Conservation (phyloP, 108 stramenopile species). For the Schizochytrium sp. region DNA sequence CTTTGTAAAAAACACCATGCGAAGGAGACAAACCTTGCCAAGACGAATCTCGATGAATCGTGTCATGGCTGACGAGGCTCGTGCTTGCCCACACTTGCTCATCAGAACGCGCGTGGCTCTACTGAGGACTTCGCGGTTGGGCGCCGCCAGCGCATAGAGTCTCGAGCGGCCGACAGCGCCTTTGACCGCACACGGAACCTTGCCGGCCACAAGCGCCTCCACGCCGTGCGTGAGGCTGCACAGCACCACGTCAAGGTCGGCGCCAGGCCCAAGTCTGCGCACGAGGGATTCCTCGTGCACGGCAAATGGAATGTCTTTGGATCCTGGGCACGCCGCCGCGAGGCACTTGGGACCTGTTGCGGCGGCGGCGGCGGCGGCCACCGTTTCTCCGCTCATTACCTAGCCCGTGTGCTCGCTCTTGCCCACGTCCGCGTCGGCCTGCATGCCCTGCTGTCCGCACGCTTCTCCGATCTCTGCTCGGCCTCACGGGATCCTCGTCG, state of each 20-base stretch:
- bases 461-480: too few relatives aligned
- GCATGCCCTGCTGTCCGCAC: too few relatives aligned
- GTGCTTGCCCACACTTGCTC: neutral
- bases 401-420: too few relatives aligned
- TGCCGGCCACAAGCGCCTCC: neutral
- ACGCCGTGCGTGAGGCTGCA: neutral
- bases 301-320: neutral
- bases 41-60: neutral
- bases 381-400: too few relatives aligned
- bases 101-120: neutral
- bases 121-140: neutral
- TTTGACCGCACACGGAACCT: neutral
- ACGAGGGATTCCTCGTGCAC: neutral
- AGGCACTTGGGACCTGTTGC: neutral
- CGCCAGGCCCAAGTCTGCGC: neutral
- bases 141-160: neutral
- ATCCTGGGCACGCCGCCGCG: neutral
- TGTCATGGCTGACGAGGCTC: neutral
- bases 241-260: neutral
- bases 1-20: neutral
- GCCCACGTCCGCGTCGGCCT: too few relatives aligned
- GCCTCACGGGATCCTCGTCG: too few relatives aligned
- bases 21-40: neutral
- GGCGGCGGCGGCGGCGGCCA: too few relatives aligned
- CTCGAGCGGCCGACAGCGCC: neutral